Percentiles rank a stretch among this genome's conserved stretches.
These are phyloP conservation scores for Fraxinus latifolia DNA, from an alignment of 305 asterid genomes.

Conservation along the genomic window DNA sequence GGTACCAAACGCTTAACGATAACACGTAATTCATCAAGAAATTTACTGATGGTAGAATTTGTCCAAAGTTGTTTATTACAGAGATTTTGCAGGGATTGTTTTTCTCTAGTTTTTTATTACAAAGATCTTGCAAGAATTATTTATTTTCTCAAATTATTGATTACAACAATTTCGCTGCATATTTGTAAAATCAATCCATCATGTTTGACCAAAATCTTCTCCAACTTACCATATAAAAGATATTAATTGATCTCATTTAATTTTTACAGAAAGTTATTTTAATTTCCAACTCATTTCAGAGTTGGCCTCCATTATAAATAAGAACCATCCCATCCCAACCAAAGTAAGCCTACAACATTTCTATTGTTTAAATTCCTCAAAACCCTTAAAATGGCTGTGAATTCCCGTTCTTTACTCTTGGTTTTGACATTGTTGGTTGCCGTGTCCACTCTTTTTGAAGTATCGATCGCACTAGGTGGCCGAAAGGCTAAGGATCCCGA, in stretches of 20 bases:
- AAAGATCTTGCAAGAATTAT: background rate
- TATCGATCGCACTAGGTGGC: conserved; percentile 20
- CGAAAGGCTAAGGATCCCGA: background rate
- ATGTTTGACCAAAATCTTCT: background rate
- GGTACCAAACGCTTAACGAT: no score
- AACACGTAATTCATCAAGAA: background rate
- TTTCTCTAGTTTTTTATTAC: background rate
- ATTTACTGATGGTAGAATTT: background rate
- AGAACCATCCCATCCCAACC: background rate
- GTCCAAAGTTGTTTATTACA: background rate
- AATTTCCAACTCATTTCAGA: no score
- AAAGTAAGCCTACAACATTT: background rate
- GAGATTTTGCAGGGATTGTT: background rate
- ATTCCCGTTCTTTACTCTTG: background rate
- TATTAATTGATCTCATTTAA: background rate
- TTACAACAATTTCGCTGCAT: background rate
- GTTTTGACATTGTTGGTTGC: conserved; percentile 3
- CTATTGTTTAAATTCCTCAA: background rate
- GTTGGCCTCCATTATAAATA: background rate
- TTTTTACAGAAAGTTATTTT: background rate
- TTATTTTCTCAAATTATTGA: no score
- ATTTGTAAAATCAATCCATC: no score
- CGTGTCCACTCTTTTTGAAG: background rate
- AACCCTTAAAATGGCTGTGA: conserved; percentile 3
- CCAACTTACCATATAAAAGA: background rate